Evolutionary conservation across 2,329 filamentous ascomycete genomes (phyloP), one percentile per base, ranked within the genome.

Genomic region (Torrubiellomyces zombiae): DNA sequence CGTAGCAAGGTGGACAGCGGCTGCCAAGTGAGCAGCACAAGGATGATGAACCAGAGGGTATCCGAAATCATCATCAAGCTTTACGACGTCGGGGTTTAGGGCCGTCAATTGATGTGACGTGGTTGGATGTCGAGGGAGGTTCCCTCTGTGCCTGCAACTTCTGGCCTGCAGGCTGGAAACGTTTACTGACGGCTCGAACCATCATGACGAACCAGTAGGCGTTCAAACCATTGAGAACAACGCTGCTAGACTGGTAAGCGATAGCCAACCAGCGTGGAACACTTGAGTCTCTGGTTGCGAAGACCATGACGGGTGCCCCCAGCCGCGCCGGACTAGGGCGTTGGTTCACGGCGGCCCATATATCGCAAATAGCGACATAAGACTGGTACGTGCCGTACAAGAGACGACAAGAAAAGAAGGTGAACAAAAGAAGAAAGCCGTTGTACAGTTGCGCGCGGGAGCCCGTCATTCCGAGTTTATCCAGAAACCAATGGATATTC

Each of bases 401-500:
- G 8, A 91, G 61, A 29, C 80, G 77, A 47, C 74, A 78, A 33
- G 58, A 65, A 53, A 85, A 83, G 51, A 89, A 89, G 23, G 67
- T 79, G 35, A 58, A 49, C 26, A 86, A 67, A 4, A 89, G 67
- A 28, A 67, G 42, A 32, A 83, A 59, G 38, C 80, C 80, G 41
- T 89, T 89, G 50, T 80, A 72, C 15, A 85, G 63, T 53, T 89
- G 81, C 14, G 69, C 50, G 26, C 58, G 61, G 12, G 74, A 72
- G 18, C 81, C 81, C 1, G 81, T 89, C 61, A 82, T 72, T 40
- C 70, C 65, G 30, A 86, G 57, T 56, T 91, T 91, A 53, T 91
- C 81, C 52, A 78, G 80, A 57, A 89, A 89, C 81, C 81, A 91
- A 58, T 91, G 81, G 44, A 86, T 67, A 46, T 91, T 91, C 29